Percentiles rank a stretch among this genome's conserved stretches.
Conservation (phyloP, 495 filamentous ascomycete genomes). For the Tuber microsphaerosporum region DNA sequence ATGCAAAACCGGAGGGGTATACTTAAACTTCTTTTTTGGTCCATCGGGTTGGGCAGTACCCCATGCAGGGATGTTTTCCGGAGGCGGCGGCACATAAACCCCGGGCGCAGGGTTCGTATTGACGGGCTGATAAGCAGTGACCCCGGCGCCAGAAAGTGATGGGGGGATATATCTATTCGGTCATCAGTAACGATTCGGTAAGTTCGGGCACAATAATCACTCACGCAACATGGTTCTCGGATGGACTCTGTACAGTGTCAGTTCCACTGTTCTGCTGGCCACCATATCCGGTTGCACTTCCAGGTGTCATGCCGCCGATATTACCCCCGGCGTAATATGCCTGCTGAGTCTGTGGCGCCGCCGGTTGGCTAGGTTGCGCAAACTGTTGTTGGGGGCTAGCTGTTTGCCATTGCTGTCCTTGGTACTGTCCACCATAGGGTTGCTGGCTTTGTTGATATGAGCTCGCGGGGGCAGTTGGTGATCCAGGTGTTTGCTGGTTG, state of each 20-base stretch:
- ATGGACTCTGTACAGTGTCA: slow-evolving; percentile 14
- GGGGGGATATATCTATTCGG: slow-evolving; percentile 21
- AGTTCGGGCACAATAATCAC: not conserved
- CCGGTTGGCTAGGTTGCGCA: slow-evolving; percentile 14
- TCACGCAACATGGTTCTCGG: slow-evolving; percentile 16
- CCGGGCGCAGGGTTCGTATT: slow-evolving; percentile 20
- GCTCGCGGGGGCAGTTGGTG: slow-evolving; percentile 4
- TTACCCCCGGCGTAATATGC: slow-evolving; percentile 13
- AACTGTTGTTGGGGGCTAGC: slow-evolving; percentile 20
- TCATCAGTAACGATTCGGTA: not conserved
- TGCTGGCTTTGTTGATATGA: slow-evolving; percentile 16
- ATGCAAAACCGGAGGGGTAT: slow-evolving; percentile 25
- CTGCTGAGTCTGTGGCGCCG: slow-evolving; percentile 20
- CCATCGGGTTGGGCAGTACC: slow-evolving; percentile 8
- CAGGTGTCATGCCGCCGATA: slow-evolving; percentile 5
- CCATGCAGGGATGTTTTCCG: slow-evolving; percentile 18
- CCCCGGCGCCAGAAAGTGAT: slow-evolving; percentile 12
- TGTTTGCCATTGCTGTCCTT: slow-evolving; percentile 27
- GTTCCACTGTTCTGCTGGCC: slow-evolving; percentile 2
- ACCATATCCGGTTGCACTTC: slow-evolving; percentile 1
- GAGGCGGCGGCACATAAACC: slow-evolving; percentile 14
- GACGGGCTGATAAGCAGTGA: slow-evolving; percentile 20
- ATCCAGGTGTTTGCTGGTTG: slow-evolving; percentile 11
- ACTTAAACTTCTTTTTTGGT: slow-evolving; percentile 28
- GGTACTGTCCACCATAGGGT: slow-evolving; percentile 16